phyloP scores from a whole-genome alignment of 805 yeast genomes.

The Zygoascus biomembranicola region DNA sequence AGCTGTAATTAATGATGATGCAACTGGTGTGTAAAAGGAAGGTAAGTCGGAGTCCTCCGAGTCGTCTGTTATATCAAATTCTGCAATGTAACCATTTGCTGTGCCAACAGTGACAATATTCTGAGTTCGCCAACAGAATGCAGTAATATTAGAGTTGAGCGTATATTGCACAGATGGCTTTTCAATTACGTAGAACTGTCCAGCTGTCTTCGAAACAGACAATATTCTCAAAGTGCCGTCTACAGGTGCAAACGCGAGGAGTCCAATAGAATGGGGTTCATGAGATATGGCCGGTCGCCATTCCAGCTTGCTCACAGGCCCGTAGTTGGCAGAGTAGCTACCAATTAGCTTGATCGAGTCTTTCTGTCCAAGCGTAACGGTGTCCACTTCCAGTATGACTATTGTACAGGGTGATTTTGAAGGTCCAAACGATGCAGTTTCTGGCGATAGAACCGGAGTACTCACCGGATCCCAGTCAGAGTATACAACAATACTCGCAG shows the following conservation, averaged over 20 bases:
- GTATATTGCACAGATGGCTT: conserved; percentile 10
- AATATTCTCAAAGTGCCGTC: conserved; percentile 51
- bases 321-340: conserved; percentile 27
- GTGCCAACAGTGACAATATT: conserved; percentile 48
- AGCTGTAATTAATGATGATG: conserved; percentile 32
- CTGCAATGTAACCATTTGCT: conserved; percentile 51
- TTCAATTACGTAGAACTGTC: conserved; percentile 3
- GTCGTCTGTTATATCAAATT: conserved; percentile 34
- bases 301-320: conserved; percentile 20
- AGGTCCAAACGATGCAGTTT: conserved; percentile 10
- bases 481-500: conserved; percentile 40
- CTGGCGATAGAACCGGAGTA: conserved; percentile 29
- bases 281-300: conserved; percentile 25
- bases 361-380: conserved; percentile 16
- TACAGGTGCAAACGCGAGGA: conserved; percentile 43
- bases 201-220: conserved; percentile 23
- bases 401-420: conserved; percentile 7
- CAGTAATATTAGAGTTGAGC: conserved; percentile 31
- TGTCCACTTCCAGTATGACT: conserved; percentile 13
- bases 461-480: conserved; percentile 25
- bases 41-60: conserved; percentile 22
- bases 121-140: conserved; percentile 40
- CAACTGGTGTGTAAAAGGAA: conserved; percentile 32
- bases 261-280: conserved; percentile 31
- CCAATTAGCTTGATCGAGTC: conserved; percentile 12